phyloP scores from a whole-genome alignment of 2,329 filamentous ascomycete species.

The Fusarium temperatum region DNA sequence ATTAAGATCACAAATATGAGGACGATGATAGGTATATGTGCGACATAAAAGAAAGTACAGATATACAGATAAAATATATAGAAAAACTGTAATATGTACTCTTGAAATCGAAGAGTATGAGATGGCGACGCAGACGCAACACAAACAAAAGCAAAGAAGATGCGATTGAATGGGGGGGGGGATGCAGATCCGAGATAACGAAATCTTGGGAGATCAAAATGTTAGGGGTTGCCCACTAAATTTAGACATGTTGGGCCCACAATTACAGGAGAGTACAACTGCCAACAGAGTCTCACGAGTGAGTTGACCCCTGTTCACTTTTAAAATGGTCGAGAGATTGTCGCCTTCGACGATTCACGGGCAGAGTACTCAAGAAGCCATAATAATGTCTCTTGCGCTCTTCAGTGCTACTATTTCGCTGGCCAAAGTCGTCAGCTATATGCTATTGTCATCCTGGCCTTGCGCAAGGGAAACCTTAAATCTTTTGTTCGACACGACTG shows the following conservation, averaged over 20 bases:
- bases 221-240: slow-evolving; percentile 19
- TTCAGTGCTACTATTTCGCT: not conserved
- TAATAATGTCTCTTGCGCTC: not conserved
- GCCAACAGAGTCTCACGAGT: not conserved
- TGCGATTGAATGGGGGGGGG: not conserved
- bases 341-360: not conserved
- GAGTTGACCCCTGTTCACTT: not conserved
- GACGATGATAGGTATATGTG: not conserved
- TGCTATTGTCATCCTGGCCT: not conserved
- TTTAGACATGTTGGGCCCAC: not conserved
- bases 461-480: not conserved
- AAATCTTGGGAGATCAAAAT: slow-evolving; percentile 31
- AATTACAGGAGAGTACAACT: not conserved
- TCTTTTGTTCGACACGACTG: not conserved
- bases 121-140: not conserved
- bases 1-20: not conserved
- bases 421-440: not conserved
- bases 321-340: not conserved
- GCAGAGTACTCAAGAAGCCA: too few species aligned
- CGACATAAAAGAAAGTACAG: not conserved
- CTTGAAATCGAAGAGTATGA: not conserved
- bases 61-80: not conserved
- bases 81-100: slow-evolving; percentile 4
- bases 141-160: slow-evolving; percentile 7
- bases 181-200: slow-evolving; percentile 14